phyloP scores from a whole-genome alignment of 169 alveolate species.

The Eimeria acervulina region DNA sequence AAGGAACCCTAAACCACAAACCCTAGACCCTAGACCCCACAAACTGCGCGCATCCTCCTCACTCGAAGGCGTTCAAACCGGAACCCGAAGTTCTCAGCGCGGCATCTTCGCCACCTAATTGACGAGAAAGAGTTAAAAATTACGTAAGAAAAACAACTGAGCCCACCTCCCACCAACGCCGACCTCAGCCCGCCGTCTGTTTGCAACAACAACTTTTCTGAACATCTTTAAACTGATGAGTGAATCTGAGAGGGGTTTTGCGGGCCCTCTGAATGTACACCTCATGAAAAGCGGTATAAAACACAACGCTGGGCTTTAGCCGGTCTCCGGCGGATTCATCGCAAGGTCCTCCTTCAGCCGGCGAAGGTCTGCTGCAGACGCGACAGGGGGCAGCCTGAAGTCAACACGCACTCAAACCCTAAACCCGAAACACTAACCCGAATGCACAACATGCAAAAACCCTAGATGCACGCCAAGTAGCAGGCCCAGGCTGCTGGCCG shows the following conservation, averaged over 20 bases:
- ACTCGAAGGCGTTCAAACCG: too few species aligned
- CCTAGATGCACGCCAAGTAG: neutral
- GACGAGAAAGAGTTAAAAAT: neutral
- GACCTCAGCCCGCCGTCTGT: too few species aligned
- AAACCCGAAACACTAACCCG: neutral
- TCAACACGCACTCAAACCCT: neutral
- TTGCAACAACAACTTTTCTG: too few species aligned
- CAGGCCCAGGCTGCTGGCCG: too few species aligned
- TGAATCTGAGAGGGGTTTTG: too few species aligned
- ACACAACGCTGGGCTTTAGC: neutral
- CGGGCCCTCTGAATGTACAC: too few species aligned
- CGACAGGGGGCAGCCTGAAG: conserved; percentile 20
- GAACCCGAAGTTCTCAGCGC: too few species aligned
- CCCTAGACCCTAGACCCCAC: too few species aligned
- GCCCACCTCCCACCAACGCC: neutral
- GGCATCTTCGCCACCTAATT: neutral
- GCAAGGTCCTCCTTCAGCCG: conserved; percentile 25
- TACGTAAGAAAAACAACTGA: neutral
- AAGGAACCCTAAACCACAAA: neutral
- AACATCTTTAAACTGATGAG: too few species aligned
- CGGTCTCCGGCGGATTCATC: conserved; percentile 19
- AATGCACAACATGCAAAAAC: neutral
- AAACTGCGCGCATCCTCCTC: too few species aligned
- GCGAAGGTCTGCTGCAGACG: conserved; percentile 2
- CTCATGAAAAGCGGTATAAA: too few species aligned